These are phyloP conservation scores for Tetramitus jugosus DNA, from an alignment of 208 protist species.

Conservation along the genomic window DNA sequence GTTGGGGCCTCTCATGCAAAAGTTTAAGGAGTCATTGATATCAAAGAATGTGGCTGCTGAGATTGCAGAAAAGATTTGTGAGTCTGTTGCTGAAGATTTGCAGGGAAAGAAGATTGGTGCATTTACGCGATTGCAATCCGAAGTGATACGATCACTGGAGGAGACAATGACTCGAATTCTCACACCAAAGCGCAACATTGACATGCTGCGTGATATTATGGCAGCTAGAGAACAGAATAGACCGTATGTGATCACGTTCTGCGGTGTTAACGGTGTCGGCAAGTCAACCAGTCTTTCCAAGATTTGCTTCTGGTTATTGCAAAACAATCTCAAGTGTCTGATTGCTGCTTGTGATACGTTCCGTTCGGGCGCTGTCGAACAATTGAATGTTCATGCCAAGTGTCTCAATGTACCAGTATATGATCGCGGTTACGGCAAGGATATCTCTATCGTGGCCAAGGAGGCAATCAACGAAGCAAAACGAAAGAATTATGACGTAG, in stretches of 20 bases:
- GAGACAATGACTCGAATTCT: conserved; percentile 83
- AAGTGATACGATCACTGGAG: conserved; percentile 68
- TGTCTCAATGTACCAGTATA: conserved; percentile 84
- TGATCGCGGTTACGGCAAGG: conserved; percentile 91
- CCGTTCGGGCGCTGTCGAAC: conserved; percentile 97
- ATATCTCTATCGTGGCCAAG: conserved; percentile 81
- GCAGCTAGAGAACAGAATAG: conserved; percentile 48
- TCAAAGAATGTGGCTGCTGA: conserved; percentile 94
- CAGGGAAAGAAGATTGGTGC: conserved; percentile 77
- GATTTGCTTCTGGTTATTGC: conserved; percentile 87
- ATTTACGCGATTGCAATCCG: conserved; percentile 69
- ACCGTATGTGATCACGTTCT: conserved; percentile 93
- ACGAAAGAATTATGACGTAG: conserved; percentile 78
- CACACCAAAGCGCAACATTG: conserved; percentile 83
- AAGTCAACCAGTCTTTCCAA: conserved; percentile 98
- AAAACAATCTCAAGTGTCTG: conserved; percentile 77
- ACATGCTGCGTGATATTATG: conserved; percentile 80
- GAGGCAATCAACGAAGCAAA: conserved; percentile 78
- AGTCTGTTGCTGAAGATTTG: conserved; percentile 76
- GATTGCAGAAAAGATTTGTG: conserved; percentile 88
- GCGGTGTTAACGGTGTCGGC: conserved; percentile 99
- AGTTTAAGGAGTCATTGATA: conserved; percentile 84
- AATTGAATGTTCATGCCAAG: conserved; percentile 89
- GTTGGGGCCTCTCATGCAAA: conserved; percentile 71
- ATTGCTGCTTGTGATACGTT: conserved; percentile 99